Conservation (phyloP, 495 filamentous ascomycete genomes). For the Oidiodendron maius region DNA sequence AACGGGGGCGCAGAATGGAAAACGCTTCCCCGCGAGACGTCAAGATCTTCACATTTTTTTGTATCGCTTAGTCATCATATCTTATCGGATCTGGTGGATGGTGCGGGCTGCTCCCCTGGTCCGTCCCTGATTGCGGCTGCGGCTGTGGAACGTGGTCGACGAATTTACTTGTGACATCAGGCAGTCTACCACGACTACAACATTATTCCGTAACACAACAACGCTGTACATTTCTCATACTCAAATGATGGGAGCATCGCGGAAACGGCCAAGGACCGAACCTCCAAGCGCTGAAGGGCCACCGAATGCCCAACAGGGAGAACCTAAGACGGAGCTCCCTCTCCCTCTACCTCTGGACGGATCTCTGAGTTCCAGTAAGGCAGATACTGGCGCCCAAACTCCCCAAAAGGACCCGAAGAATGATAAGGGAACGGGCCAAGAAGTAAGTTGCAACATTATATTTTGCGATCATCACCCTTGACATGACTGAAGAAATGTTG, state of each 20-base stretch:
- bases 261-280: constrained; percentile 16
- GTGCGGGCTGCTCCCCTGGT: too few species aligned
- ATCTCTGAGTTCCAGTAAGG: background rate
- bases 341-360: too few species aligned
- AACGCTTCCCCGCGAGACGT: background rate
- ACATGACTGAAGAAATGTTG: background rate
- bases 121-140: background rate
- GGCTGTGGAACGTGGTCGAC: too few species aligned
- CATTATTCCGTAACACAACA: background rate
- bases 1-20: background rate
- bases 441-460: too few species aligned
- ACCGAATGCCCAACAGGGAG: background rate
- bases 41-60: background rate
- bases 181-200: constrained; percentile 4
- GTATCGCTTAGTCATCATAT: background rate
- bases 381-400: constrained; percentile 3
- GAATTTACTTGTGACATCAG: constrained; percentile 2
- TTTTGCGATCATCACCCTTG: too few species aligned
- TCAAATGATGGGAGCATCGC: constrained; percentile 18
- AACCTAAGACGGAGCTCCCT: too few species aligned
- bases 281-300: constrained; percentile 13
- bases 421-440: background rate
- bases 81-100: too few species aligned
- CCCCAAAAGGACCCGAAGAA: constrained; percentile 5
- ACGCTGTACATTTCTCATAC: background rate